Base-by-base conservation (phyloP, 306 rosid species). In the Amphicarpaea edgeworthii region DNA sequence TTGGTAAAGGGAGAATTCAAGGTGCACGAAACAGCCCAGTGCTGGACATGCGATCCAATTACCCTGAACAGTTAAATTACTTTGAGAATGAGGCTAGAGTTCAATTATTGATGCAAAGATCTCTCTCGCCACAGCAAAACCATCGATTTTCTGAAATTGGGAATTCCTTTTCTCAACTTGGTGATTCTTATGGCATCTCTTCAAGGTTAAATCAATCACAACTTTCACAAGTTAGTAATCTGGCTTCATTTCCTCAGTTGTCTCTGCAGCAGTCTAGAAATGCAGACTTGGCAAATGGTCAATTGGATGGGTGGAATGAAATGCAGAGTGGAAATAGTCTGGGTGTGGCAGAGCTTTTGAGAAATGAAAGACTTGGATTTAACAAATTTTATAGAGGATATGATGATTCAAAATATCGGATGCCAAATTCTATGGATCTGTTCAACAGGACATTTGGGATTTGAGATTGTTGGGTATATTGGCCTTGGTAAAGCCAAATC, bases 251-350 rank as follows among this genome's bases (percentile, higher is more conserved):
- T 85, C 86, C 91, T n/a, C 98, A 91, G 74, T 51, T 90, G 78
- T 81, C 98, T 62, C 77, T 84, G 21, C 97, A 90, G 82, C 97
- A 90, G 64, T 73, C 97, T 61, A 83, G 94, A 82, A 91, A 86
- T 82, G 80, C 88, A 12, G 71, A 72, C 51, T 63, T 86, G 82
- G 65, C 96, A 65, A 92, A 87, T 83, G 92, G 97, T 42, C 93
- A 90, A 62, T 91, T 92, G 94, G 96, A 88, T 79, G 87, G 91
- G 64, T 90, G 98, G 97, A 93, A 84, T 81, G 89, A 91, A 59
- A 76, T 85, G 78, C 93, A 88, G 73, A 83, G 85, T 55, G 93
- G 91, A 69, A 88, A 77, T 76, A 62, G 62, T 72, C 8, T 86
- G 49, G 86, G 88, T 20, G 85, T 91, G 86, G 90, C 96, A 1